Evolutionary conservation across 163 green algal genomes (phyloP).

Genomic region (Scenedesmus sp.): DNA sequence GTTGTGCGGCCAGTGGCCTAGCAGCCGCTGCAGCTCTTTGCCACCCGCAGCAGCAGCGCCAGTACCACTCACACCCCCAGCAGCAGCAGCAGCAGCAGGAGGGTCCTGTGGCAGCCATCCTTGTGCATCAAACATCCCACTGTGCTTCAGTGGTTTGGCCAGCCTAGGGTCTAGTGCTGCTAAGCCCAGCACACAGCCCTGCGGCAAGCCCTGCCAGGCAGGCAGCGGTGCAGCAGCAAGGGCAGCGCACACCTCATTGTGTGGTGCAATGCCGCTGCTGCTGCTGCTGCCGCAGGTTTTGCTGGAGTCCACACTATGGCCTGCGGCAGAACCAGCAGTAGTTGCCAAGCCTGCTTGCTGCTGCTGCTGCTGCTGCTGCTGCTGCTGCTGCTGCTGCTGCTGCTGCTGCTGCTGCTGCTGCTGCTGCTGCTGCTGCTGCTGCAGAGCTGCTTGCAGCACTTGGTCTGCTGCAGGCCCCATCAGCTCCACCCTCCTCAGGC

Average conservation of each 20-base stretch:
- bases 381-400: no score
- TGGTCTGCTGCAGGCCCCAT: conserved; percentile 24
- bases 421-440: conserved; percentile 37
- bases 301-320: background rate
- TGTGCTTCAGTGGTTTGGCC: background rate
- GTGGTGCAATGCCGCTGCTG: background rate
- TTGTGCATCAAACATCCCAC: background rate
- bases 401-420: no score
- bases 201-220: background rate
- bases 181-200: conserved; percentile 26
- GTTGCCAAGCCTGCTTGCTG: background rate
- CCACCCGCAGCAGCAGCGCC: background rate
- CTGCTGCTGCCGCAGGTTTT: conserved; percentile 20
- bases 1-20: background rate
- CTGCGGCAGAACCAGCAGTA: no score
- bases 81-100: background rate
- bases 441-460: conserved; percentile 5
- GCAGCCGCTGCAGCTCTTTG: background rate
- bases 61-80: background rate
- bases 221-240: background rate
- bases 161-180: conserved; percentile 29
- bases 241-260: conserved; percentile 14
- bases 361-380: background rate
- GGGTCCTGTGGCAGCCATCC: background rate
- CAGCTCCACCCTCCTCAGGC: conserved; percentile 25